Conservation (phyloP, 1,284 basidiomycete genomes). For the Ganoderma sinense region DNA sequence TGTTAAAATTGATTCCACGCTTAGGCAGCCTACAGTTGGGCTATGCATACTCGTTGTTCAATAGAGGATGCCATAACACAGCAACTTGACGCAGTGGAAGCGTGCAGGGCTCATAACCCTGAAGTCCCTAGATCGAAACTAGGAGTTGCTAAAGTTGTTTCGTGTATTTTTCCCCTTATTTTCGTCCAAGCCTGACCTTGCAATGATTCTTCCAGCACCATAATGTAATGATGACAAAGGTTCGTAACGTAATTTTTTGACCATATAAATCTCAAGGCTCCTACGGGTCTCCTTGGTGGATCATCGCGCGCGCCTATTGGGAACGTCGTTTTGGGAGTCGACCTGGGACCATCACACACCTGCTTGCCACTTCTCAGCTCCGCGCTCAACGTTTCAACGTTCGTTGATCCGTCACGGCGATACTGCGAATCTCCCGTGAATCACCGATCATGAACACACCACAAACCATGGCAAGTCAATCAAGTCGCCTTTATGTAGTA, state of each 20-base stretch:
- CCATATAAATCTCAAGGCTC: no score
- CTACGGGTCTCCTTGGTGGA: not conserved
- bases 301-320: not conserved
- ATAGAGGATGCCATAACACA: not conserved
- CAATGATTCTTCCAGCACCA: no score
- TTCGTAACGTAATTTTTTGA: no score
- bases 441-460: conserved; percentile 39
- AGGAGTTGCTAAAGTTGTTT: conserved; percentile 28
- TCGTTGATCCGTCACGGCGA: not conserved
- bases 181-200: no score
- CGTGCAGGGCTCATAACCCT: conserved; percentile 36
- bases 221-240: no score
- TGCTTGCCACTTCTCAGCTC: not conserved
- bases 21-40: no score
- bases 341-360: not conserved
- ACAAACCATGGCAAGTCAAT: conserved; percentile 40
- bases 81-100: conserved; percentile 36
- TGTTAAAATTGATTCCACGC: no score
- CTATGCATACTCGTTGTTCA: no score
- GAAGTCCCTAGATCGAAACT: conserved; percentile 36
- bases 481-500: not conserved
- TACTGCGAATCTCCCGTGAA: not conserved
- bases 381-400: not conserved
- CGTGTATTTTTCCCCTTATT: not conserved
- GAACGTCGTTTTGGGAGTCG: not conserved